Percentiles rank a stretch among this genome's conserved stretches.
These are phyloP conservation scores for Pyricularia grisea DNA, from an alignment of 2,329 filamentous ascomycete species.

Conservation along the genomic window DNA sequence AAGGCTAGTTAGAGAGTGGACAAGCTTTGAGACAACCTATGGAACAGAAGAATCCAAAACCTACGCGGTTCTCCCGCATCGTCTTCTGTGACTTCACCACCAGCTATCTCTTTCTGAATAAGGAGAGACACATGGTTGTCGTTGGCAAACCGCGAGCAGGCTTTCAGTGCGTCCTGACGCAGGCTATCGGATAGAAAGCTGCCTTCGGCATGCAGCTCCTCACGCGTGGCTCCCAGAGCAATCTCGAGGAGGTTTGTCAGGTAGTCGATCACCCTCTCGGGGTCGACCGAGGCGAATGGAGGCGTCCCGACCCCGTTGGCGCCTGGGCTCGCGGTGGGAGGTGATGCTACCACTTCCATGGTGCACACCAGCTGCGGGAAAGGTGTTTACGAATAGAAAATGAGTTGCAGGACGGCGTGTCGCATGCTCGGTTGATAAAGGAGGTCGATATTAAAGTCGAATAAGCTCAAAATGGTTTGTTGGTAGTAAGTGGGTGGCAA, in stretches of 20 bases:
- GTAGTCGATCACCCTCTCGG: slow-evolving; percentile 62
- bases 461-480: background rate
- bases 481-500: background rate
- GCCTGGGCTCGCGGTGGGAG: slow-evolving; percentile 30
- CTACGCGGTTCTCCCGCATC: slow-evolving; percentile 33
- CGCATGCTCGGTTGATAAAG: background rate
- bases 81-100: slow-evolving; percentile 41
- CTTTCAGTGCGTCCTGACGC: slow-evolving; percentile 71
- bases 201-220: slow-evolving; percentile 70
- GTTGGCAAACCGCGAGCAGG: slow-evolving; percentile 81
- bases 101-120: slow-evolving; percentile 69
- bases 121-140: slow-evolving; percentile 86
- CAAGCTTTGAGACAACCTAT: slow-evolving; percentile 10
- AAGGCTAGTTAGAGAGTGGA: background rate
- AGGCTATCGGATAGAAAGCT: slow-evolving; percentile 70
- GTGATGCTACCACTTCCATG: slow-evolving; percentile 44
- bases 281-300: slow-evolving; percentile 51
- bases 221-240: slow-evolving; percentile 63
- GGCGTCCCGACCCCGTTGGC: slow-evolving; percentile 36
- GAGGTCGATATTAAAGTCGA: background rate
- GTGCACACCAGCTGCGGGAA: slow-evolving; percentile 11
- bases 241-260: slow-evolving; percentile 61
- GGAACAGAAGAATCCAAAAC: slow-evolving; percentile 12
- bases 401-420: background rate
- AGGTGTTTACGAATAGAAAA: background rate